Evolutionary conservation across 306 rosid species (phyloP).

Genomic region (Lablab purpureus): DNA sequence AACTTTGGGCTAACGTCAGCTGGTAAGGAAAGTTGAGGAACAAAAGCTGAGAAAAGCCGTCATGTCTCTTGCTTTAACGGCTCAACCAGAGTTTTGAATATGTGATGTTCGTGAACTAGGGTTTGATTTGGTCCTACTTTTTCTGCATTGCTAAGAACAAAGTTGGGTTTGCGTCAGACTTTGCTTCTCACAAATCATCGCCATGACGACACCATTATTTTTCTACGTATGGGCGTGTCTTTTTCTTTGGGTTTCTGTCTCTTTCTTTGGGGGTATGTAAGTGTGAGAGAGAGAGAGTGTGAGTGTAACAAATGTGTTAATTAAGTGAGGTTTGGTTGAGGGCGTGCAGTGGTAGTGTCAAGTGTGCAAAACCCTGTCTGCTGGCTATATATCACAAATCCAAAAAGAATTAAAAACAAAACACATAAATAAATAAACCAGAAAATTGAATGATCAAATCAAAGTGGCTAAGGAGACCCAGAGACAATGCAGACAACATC

Average conservation of each 20-base stretch:
- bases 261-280: neutral
- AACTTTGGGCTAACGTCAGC: conserved; percentile 74
- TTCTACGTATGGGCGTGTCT: conserved; percentile 40
- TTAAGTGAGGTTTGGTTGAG: conserved; percentile 23
- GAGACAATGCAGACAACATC: conserved; percentile 43
- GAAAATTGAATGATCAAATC: conserved; percentile 16
- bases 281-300: conserved; percentile 12
- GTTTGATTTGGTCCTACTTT: conserved; percentile 35
- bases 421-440: neutral
- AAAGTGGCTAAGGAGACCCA: conserved; percentile 40
- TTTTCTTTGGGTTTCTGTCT: neutral
- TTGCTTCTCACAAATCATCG: conserved; percentile 52
- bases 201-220: conserved; percentile 59
- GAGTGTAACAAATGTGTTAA: neutral
- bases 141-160: conserved; percentile 33
- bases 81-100: conserved; percentile 42
- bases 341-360: conserved; percentile 48
- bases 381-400: conserved; percentile 5
- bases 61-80: conserved; percentile 73
- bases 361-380: conserved; percentile 50
- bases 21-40: conserved; percentile 50
- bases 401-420: conserved; percentile 12
- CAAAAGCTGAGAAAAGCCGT: conserved; percentile 85
- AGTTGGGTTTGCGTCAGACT: conserved; percentile 69
- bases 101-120: conserved; percentile 18